Evolutionary conservation across 2,329 filamentous ascomycete genomes (phyloP).

Genomic region (Septoria linicola): DNA sequence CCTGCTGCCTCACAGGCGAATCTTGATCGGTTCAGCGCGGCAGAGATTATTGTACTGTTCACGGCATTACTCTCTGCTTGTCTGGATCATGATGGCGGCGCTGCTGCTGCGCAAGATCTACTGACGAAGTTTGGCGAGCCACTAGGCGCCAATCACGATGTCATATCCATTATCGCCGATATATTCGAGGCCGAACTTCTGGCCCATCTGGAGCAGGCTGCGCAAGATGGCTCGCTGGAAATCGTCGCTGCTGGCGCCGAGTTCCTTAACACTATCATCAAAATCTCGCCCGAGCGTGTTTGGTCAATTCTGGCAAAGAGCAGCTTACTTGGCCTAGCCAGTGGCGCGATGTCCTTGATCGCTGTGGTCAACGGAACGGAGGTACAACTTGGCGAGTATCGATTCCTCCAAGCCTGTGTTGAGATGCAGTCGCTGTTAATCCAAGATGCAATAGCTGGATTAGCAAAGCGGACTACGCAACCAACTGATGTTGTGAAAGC

Average conservation of each 20-base stretch:
- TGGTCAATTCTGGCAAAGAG: slow-evolving; percentile 89
- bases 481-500: slow-evolving; percentile 20
- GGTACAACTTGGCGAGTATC: slow-evolving; percentile 70
- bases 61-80: slow-evolving; percentile 62
- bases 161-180: slow-evolving; percentile 77
- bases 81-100: slow-evolving; percentile 28
- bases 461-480: slow-evolving; percentile 62
- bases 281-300: slow-evolving; percentile 73
- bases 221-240: slow-evolving; percentile 62
- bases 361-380: slow-evolving; percentile 81
- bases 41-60: slow-evolving; percentile 73
- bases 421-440: slow-evolving; percentile 73
- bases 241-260: slow-evolving; percentile 74
- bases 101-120: slow-evolving; percentile 46
- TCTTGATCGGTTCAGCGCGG: slow-evolving; percentile 60
- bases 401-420: slow-evolving; percentile 72
- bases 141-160: slow-evolving; percentile 61
- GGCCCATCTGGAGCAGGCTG: slow-evolving; percentile 52
- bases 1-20: slow-evolving; percentile 16
- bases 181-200: slow-evolving; percentile 72
- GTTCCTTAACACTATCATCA: slow-evolving; percentile 72
- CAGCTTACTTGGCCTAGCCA: slow-evolving; percentile 72
- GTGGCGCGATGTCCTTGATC: slow-evolving; percentile 72
- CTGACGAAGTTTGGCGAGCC: slow-evolving; percentile 53
- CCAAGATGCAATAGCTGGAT: slow-evolving; percentile 69